Evolutionary conservation across 2,329 filamentous ascomycete genomes (phyloP), one percentile per base, ranked within the genome.

Genomic region (Paecilomyces sp.): DNA sequence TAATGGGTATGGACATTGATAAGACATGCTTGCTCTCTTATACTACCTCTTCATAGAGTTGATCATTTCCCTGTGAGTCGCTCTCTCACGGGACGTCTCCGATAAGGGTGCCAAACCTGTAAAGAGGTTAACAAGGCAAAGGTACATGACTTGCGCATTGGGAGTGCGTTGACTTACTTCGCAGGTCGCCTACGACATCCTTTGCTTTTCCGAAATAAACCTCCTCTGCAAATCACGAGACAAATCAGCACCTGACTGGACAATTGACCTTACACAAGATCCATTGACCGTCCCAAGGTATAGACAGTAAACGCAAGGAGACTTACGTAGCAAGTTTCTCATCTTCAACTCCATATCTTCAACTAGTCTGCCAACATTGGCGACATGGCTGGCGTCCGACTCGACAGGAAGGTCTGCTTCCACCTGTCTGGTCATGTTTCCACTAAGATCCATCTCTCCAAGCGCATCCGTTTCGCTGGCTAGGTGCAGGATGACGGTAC

Each of bases 341-440:
- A 99, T 97, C 83, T 97, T 96, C 74, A 97, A 86, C 80, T 99
- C 94, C 94, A 99, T 97, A 76, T 99, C 94, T 81, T 99, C 94
- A 57, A 99, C 92, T 72, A 99, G 83, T 64, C 88, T 84, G 60
- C 94, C 94, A 62, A 97, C 91, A 77, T 99, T 99, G 68, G 90
- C 90, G 68, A 99, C 94, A 80, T 99, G 94, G 75, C 89, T 91
- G 67, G 89, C 88, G 76, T 97, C 93, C 69, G 88, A 89, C 67
- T 96, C 91, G 41, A 97, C 90, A 8, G 90, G 86, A 73, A 96
- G 81, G 76, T 97, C 92, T 71, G 90, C 86, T 80, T 99, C 93
- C 57, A 97, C 86, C 81, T 99, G 94, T 63, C 94, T 86, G 61
- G 94, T 97, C 92, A 99, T 94, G 81, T 97, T 97, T 66, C 94